Evolutionary conservation across 345 rosid species (phyloP).

Genomic region (Eutrema heterophyllum): DNA sequence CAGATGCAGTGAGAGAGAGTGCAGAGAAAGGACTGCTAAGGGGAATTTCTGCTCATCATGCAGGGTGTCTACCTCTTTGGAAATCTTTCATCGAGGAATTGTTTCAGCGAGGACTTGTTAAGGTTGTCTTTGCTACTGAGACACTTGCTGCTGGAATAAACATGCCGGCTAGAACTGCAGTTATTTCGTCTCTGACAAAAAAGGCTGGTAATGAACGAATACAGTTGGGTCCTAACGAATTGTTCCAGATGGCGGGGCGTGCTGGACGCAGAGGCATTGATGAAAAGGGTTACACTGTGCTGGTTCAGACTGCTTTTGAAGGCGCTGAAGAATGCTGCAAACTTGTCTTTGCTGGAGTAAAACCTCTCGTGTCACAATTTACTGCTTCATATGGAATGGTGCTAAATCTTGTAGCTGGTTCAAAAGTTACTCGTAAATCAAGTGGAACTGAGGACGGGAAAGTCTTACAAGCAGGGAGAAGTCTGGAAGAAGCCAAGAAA

Average conservation of each 20-base stretch:
- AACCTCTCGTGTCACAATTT: constrained; percentile 91
- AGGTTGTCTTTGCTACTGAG: constrained; percentile 94
- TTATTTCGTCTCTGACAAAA: constrained; percentile 76
- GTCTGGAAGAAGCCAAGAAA: constrained; percentile 88
- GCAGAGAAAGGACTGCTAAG: constrained; percentile 76
- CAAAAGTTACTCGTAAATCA: constrained; percentile 58
- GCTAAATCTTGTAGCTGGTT: constrained; percentile 80
- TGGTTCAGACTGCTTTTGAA: constrained; percentile 78
- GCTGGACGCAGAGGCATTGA: constrained; percentile 98
- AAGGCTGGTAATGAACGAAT: constrained; percentile 67
- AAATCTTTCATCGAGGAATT: constrained; percentile 89
- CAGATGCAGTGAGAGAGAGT: constrained; percentile 89
- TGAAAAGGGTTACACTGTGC: constrained; percentile 74
- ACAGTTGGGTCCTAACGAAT: constrained; percentile 75
- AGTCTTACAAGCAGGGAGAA: constrained; percentile 61
- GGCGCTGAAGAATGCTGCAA: constrained; percentile 94
- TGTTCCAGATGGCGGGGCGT: constrained; percentile 97
- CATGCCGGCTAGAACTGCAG: constrained; percentile 97
- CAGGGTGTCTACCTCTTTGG: constrained; percentile 97
- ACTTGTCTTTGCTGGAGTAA: constrained; percentile 77
- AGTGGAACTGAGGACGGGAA: constrained; percentile 47
- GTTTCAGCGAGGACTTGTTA: constrained; percentile 85
- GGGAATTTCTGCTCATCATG: constrained; percentile 97
- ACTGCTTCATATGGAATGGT: constrained; percentile 99
- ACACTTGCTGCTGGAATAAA: constrained; percentile 97